Base-by-base conservation (phyloP, 371 early-diverging fungal genomes). In the Mortierella sp. region DNA sequence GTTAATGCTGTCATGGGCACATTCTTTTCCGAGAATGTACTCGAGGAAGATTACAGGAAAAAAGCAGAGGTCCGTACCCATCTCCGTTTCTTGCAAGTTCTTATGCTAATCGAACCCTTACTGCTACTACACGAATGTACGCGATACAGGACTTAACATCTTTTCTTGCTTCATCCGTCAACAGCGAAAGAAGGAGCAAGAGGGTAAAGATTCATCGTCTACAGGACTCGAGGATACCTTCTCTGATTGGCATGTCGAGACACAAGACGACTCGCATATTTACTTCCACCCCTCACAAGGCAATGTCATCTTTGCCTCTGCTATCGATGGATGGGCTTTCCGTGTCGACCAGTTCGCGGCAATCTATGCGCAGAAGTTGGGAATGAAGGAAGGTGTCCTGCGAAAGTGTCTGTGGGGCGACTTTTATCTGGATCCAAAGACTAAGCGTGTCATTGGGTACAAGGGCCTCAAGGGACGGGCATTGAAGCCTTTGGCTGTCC, bases 291-390 rank as follows among this genome's bases (percentile, higher is more conserved):
- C 99, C 4, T 93, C 93, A 31, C 84, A 83, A 49, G 98, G 99
- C 30, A 99, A 98, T 72, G 99, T 99, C 52, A 87, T 99, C 28
- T 99, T 99, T 80, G 83, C 95, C 0, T 92, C 93, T 53, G 98
- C 99, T 2, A 90, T 94, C 19, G 98, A 99, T 78, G 99, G 99
- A 1, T 99, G 99, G 99, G 99, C 98, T 4, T 99, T 98, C 80
- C 80, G 96, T 44, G 81, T 93, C 27, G 89, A 93, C 46, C 94
- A 97, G 60, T 99, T 99, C 85, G 97, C 98, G 9, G 82, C 84
- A 8, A 81, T 97, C 6, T 98, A 96, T 79, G 92, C 96, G 2
- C 86, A 90, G 23, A 97, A 96, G 70, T 87, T 99, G 37, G 93
- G 94, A 4, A 85, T 98, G 50, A 94, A 93, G 62, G 96, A 94